Evolutionary conservation across 1,284 basidiomycete species (phyloP), one percentile per base, ranked within the genome.

Genomic region (Ceratobasidium sp.): DNA sequence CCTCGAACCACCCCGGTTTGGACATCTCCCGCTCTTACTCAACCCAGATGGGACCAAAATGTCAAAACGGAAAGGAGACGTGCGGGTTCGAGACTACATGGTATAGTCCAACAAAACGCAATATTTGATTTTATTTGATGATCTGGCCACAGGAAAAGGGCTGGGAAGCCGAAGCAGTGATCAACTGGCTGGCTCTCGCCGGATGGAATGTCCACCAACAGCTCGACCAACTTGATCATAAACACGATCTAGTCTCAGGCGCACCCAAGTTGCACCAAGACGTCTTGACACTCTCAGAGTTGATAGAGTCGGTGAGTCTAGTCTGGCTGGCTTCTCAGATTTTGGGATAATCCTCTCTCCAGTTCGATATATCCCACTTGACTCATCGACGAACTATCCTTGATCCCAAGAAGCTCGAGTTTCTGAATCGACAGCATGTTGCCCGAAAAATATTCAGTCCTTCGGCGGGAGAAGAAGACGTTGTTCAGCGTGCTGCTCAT

Each of bases 31-130:
- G 0, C 85, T 99, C 39, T 83, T 99, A 0, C 84, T 97, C 43
- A 98, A 98, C 78, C 83, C 89, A 0, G 94, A 98, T 79, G 96
- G 96, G 0, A 88, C 89, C 1, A 99, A 99, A 80, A 92, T 99
- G 85, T 95, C 92, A 23, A 99, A 99, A 79, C 86, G 97, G 9
- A 90, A 92, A 23, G 96, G 94, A 1, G 94, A 97, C 77, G 94
- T 96, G 0, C 85, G 87, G 46, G 95, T 98, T 2, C 84, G 90
- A 34, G 90, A 93, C 76, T 99, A 95, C 79, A 90, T 92, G 62
- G 94, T 95, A 76, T 73, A 87, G 78, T 10, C 1, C 14, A 58
- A 46, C 41, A 23, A 23, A 50, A n/a, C 12, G n/a, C 34, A 16
- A 28, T 6, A 9, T 3, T 41, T 21, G 21, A 43, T 26, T 55